phyloP scores from a whole-genome alignment of 148 eudicot genomes.

The Rhododendron mucronatum region DNA sequence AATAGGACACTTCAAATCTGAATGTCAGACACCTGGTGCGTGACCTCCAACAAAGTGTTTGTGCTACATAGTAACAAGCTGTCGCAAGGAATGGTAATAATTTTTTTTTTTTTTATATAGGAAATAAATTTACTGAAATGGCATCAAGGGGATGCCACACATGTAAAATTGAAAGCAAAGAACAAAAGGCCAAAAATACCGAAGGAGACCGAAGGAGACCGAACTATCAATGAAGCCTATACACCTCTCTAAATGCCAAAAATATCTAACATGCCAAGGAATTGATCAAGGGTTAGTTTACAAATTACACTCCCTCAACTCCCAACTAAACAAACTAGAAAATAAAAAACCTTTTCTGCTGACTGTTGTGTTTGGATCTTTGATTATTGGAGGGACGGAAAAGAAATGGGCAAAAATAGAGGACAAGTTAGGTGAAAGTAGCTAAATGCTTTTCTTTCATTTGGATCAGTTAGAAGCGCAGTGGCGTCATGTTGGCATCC shows the following conservation, averaged over 20 bases:
- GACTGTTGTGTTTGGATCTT: not conserved
- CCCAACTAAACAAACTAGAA: not conserved
- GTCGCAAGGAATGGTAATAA: not conserved
- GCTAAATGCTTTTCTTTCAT: not conserved
- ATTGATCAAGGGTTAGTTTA: not conserved
- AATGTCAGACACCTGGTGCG: not conserved
- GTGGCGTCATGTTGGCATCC: not conserved
- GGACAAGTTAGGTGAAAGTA: not conserved
- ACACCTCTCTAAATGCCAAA: not conserved
- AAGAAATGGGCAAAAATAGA: not conserved
- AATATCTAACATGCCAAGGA: not conserved
- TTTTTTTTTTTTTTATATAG: not conserved
- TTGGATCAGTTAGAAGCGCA: not conserved
- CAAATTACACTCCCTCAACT: not conserved
- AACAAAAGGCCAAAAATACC: not conserved
- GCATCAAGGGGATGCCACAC: not conserved
- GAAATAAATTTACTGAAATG: not conserved
- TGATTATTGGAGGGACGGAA: not conserved
- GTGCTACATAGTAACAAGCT: not conserved
- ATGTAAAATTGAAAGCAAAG: not conserved
- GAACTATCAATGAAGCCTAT: not conserved
- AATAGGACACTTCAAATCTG: not conserved
- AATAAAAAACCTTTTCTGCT: not conserved
- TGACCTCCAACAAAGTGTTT: not conserved
- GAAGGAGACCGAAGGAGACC: not conserved